Evolutionary conservation across 768 basidiomycete species (phyloP), one percentile per base, ranked within the genome.

Genomic region (Boletus tomentosulus): DNA sequence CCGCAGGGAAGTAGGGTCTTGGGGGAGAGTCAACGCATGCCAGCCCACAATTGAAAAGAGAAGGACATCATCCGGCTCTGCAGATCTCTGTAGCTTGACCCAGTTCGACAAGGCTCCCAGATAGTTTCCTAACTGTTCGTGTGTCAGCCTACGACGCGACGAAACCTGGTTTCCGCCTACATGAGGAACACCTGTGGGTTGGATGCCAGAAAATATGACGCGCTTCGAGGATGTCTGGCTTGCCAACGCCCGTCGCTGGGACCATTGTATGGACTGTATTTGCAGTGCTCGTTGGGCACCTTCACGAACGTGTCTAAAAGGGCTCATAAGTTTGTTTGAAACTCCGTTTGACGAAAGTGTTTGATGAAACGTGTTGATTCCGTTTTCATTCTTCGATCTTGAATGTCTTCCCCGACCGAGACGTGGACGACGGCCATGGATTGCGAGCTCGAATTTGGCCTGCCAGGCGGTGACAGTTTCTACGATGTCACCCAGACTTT

Each of bases 1-100:
- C 13, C 75, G 73, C 8, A 98, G 77, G 12, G 73, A 66, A 35
- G 72, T 66, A 0, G 93, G 90, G 66, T 94, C 76, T 75, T 96
- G 93, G 6, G 93, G 93, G 25, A 98, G 74, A 2, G 94, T 98
- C 62, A 98, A 76, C 11, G 95, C 94, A 66, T 98, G 96, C 81
- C 92, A 87, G 28, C 95, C 95, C 12, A 95, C 95, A 57, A 97
- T 85, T 1, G 90, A 86, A 70, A 90, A 95, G 24, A 96, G 69
- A 9, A 94, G 76, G 49, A 77, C 73, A 64, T 92, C 87, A 10
- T 80, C 74, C 1, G 78, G 74, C 9, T 66, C 64, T 0, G 85
- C 79, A 37, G 78, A 73, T 41, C 79, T 74, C 69, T 96, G 92
- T 27, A 97, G 74, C 50, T 77, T 78, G 45, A 92, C 88, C 94